Evolutionary conservation across 73 alveolate genomes (phyloP).

Genomic region (Tetrahymena borealis): DNA sequence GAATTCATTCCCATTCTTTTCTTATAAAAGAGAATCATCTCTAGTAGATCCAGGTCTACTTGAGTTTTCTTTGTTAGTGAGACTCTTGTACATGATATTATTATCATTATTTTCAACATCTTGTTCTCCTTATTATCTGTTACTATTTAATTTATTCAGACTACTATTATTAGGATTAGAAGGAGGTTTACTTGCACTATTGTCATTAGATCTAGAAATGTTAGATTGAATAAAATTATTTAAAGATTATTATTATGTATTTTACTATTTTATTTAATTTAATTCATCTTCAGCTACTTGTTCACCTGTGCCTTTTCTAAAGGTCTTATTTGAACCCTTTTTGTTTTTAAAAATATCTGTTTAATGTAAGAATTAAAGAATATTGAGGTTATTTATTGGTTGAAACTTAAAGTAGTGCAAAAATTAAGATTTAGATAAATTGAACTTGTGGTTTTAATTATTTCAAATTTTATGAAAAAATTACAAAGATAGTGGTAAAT

Average conservation of each 20-base stretch:
- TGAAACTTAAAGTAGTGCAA: too few species aligned
- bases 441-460: too few species aligned
- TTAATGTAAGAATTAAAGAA: background rate
- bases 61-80: background rate
- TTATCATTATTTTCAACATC: background rate
- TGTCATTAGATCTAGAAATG: background rate
- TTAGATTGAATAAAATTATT: background rate
- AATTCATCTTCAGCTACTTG: background rate
- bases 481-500: too few species aligned
- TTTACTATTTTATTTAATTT: background rate
- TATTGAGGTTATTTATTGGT: background rate
- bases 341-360: background rate
- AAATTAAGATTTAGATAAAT: too few species aligned
- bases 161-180: background rate
- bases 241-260: background rate
- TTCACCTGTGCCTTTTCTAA: background rate
- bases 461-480: too few species aligned
- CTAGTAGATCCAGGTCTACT: background rate
- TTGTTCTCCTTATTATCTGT: background rate
- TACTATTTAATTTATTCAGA: background rate
- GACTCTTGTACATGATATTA: background rate
- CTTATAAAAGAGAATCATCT: background rate
- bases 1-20: background rate
- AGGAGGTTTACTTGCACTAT: background rate
- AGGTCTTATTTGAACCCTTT: background rate